Percentiles rank a stretch among this genome's conserved stretches.
These are phyloP conservation scores for Nyssa sinensis DNA, from an alignment of 148 eudicot genomes.

Conservation along the genomic window DNA sequence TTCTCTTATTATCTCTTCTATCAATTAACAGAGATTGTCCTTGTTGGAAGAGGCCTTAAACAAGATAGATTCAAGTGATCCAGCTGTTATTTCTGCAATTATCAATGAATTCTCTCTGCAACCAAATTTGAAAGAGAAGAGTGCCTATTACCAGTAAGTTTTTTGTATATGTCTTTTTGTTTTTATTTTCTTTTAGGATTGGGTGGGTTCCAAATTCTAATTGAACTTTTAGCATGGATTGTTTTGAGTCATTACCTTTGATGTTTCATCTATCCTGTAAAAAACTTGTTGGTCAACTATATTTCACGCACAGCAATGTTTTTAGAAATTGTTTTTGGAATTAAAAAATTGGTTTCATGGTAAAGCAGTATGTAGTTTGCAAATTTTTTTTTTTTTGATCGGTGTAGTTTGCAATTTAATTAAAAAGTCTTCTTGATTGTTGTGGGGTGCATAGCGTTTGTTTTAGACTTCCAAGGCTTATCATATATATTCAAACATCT, in stretches of 20 bases:
- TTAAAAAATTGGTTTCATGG: too few relatives aligned
- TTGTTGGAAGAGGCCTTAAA: constrained; percentile 61
- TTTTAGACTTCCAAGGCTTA: too few relatives aligned
- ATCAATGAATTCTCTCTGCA: constrained; percentile 50
- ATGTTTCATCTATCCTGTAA: not conserved
- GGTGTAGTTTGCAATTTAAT: too few relatives aligned
- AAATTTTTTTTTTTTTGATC: too few relatives aligned
- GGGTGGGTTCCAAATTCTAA: not conserved
- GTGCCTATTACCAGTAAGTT: constrained; percentile 62
- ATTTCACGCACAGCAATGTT: not conserved
- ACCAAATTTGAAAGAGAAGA: constrained; percentile 69
- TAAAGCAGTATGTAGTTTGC: too few relatives aligned
- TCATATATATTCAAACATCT: not conserved
- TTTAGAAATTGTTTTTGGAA: not conserved
- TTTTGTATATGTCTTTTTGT: not conserved
- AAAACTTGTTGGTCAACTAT: not conserved
- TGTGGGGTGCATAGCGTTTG: too few relatives aligned
- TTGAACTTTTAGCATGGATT: not conserved
- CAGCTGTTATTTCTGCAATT: constrained; percentile 36
- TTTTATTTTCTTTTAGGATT: not conserved
- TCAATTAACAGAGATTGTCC: constrained; percentile 52
- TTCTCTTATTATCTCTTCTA: constrained; percentile 4
- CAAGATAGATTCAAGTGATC: constrained; percentile 47
- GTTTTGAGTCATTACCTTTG: not conserved
- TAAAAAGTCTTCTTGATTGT: too few relatives aligned